Base-by-base conservation (phyloP, 495 filamentous ascomycete genomes). In the Neurospora discreta region DNA sequence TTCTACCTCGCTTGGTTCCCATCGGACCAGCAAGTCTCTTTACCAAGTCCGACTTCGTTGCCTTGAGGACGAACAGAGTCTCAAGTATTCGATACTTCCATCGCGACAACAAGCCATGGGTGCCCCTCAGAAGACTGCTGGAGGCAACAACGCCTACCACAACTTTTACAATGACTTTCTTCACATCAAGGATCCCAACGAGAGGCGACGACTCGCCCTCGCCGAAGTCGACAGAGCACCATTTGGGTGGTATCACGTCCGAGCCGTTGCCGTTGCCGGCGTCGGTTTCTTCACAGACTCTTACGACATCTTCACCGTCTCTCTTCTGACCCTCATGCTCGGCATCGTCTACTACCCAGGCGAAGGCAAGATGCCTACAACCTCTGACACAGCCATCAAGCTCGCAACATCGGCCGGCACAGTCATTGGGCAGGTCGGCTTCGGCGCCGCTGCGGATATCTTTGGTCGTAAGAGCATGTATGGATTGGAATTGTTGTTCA, bases 321-420 rank as follows among this genome's bases (percentile, higher is more conserved):
- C 88, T 69, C 81, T 89, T 74, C 82, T 90, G 80, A 81, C 81
- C 79, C 85, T 82, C 72, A 93, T 93, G 90, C 79, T 92, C 69
- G 91, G 91, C 70, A 84, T 93, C n/a, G 90, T 91, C 71, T 93
- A 87, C 85, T 93, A 85, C 82, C 85, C 79, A 60, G 79, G 78
- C 52, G 60, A 74, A 30, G 87, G 90, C 43, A 73, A 76, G 4
- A 90, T 93, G 77, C 89, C 89, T 33, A 84, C 83, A 69, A 81
- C 79, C 72, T 87, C 90, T 10, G 92, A 95, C 77, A 94, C 91
- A 3, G 92, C 91, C 68, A 93, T 97, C 83, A 97, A 97, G 81
- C 89, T 93, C 16, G 87, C 93, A 9, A 95, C 93, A n/a, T 94
- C 91, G 11, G 90, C 88, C 71, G 93, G 94, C 58, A 96, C 92